A percentile compares a stretch with the other conserved stretches of the same genome.
phyloP scores from a whole-genome alignment of 768 basidiomycete genomes.

The Russula foetens region DNA sequence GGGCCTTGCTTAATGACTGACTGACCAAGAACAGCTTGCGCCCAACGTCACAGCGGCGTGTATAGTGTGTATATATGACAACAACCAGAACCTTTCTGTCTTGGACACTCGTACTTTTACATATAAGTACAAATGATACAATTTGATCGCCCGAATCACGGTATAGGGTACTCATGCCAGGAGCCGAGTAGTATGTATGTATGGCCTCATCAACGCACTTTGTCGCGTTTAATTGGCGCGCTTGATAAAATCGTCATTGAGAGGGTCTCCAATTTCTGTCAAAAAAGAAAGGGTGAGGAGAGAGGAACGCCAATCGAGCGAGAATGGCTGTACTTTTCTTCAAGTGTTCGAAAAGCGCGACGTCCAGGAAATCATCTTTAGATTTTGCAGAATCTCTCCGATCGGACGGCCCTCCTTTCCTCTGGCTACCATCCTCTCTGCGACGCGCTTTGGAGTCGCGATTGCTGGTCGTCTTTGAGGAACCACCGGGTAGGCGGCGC shows the following conservation, averaged over 20 bases:
- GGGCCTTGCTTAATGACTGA: too few species aligned
- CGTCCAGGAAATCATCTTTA: slow-evolving; percentile 17
- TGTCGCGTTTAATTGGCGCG: slow-evolving; percentile 10
- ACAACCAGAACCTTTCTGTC: neutral
- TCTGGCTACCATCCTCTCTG: slow-evolving; percentile 14
- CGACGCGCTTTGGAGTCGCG: slow-evolving; percentile 20
- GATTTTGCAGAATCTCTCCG: slow-evolving; percentile 9
- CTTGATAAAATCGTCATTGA: slow-evolving; percentile 25
- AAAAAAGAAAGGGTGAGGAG: neutral
- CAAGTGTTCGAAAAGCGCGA: slow-evolving; percentile 8
- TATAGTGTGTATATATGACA: too few species aligned
- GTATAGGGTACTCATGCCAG: neutral
- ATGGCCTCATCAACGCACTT: neutral
- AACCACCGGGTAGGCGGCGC: slow-evolving; percentile 16
- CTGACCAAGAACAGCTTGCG: too few species aligned
- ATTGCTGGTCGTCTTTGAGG: slow-evolving; percentile 13
- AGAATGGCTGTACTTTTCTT: slow-evolving; percentile 8
- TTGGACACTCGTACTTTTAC: slow-evolving; percentile 19
- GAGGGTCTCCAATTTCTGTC: slow-evolving; percentile 28
- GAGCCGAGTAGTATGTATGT: neutral
- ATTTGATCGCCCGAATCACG: neutral
- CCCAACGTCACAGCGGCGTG: too few species aligned
- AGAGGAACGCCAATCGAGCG: neutral
- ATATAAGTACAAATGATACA: neutral
- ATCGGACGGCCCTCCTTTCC: slow-evolving; percentile 10